Evolutionary conservation across 2,329 filamentous ascomycete species (phyloP), one percentile per base, ranked within the genome.

Genomic region (Nothophaeocryptopus gaeumannii): DNA sequence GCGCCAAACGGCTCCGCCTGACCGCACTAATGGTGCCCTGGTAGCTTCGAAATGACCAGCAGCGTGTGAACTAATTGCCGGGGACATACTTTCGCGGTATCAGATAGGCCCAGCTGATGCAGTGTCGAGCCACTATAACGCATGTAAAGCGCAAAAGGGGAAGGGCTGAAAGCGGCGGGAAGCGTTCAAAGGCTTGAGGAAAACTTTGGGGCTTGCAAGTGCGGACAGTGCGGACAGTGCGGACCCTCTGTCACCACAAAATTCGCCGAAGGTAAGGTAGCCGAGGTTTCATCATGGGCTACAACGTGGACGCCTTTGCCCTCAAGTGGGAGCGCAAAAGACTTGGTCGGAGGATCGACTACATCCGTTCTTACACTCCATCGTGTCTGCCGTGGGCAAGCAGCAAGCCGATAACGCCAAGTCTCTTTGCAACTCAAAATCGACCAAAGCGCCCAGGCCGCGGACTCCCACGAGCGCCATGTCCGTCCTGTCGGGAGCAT

Each of bases 1-100:
- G 29, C 47, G 45, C 42, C 43, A 45, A 53, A 50, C 43, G 46
- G 55, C 45, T 53, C 50, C 53, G 53, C 49, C 40, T 54, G 55
- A 50, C 53, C 50, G 51, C 45, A 35, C 40, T 49, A 45, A 42
- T 45, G 53, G 47, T 54, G 50, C 45, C 39, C 39, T 37, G 33
- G 47, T 51, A 55, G 50, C 53, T 54, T 53, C 47, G 37, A 45
- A 43, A 45, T 33, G 45, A 45, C 48, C 56, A 39, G 53, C 47
- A 47, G 47, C 20, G 29, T 49, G 47, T 49, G 40, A 26, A 51
- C 55, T 53, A 50, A 44, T 39, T n/a, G 46, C 39, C 47, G 30
- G 45, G 43, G 54, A 47, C 47, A 47, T 51, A 44, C 47, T 45
- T 50, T 51, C 47, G 55, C 45, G 38, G 53, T 50, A 47, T 51